A percentile compares a stretch with the other conserved stretches of the same genome.
These are phyloP conservation scores for Symbiodinium natans DNA, from an alignment of 73 alveolate species.

Conservation along the genomic window DNA sequence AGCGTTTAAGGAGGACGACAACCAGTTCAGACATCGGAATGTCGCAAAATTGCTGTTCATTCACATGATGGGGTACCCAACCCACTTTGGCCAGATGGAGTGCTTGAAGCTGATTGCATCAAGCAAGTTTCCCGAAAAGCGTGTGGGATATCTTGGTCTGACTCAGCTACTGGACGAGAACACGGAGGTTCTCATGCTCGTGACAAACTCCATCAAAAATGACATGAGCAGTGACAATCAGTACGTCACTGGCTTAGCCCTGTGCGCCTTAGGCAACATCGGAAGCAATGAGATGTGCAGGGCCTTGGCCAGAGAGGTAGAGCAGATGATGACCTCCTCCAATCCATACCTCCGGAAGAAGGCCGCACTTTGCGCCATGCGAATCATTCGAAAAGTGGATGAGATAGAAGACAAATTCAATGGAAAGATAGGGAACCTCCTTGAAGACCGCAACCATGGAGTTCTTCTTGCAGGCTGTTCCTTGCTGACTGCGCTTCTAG, in stretches of 20 bases:
- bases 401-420: slow-evolving; percentile 89
- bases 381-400: slow-evolving; percentile 93
- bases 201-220: slow-evolving; percentile 92
- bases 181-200: slow-evolving; percentile 99
- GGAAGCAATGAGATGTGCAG: slow-evolving; percentile 96
- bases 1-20: slow-evolving; percentile 98
- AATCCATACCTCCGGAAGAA: slow-evolving; percentile 99
- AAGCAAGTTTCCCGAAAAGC: slow-evolving; percentile 98
- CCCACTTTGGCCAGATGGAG: slow-evolving; percentile 99
- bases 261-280: slow-evolving; percentile 99
- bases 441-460: slow-evolving; percentile 90
- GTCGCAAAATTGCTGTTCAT: slow-evolving; percentile 99
- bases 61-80: slow-evolving; percentile 98
- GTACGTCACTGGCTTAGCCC: slow-evolving; percentile 98
- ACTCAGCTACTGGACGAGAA: slow-evolving; percentile 99
- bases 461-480: slow-evolving; percentile 91
- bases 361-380: slow-evolving; percentile 99
- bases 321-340: slow-evolving; percentile 98
- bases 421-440: slow-evolving; percentile 45
- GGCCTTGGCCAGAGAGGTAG: slow-evolving; percentile 97
- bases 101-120: slow-evolving; percentile 99
- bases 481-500: slow-evolving; percentile 62
- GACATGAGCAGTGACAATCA: slow-evolving; percentile 85
- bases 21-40: slow-evolving; percentile 98
- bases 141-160: slow-evolving; percentile 99